Conservation (phyloP, 2,329 filamentous ascomycete species). For the Elsinoe necatrix region DNA sequence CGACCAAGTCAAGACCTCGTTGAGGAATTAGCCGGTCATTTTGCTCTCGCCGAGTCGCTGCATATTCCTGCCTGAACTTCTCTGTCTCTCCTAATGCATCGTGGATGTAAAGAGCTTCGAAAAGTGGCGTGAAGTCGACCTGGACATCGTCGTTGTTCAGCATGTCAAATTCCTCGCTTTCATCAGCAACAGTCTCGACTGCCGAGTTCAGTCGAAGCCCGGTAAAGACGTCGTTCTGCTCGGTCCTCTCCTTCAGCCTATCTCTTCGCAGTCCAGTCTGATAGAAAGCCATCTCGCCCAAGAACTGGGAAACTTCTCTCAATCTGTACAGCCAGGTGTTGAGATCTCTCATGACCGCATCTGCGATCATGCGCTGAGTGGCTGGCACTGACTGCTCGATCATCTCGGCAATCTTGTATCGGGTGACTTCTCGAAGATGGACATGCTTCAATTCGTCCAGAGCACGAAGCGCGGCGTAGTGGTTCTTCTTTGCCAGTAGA, state of each 20-base stretch:
- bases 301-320: constrained; percentile 87
- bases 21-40: constrained; percentile 81
- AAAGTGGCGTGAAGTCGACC: constrained; percentile 88
- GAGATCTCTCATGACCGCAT: constrained; percentile 92
- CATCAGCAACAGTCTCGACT: constrained; percentile 90
- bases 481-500: constrained; percentile 81
- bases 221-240: constrained; percentile 63
- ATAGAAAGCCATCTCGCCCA: constrained; percentile 94
- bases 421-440: constrained; percentile 85
- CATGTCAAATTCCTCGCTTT: constrained; percentile 91
- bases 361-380: constrained; percentile 85
- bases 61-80: constrained; percentile 83
- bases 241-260: constrained; percentile 72
- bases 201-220: constrained; percentile 92
- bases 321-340: constrained; percentile 97
- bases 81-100: constrained; percentile 88
- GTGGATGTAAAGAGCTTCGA: constrained; percentile 93
- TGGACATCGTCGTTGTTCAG: constrained; percentile 91
- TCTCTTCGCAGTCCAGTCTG: constrained; percentile 82
- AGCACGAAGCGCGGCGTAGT: constrained; percentile 88
- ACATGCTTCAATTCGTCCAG: constrained; percentile 95
- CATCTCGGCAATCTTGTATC: constrained; percentile 89
- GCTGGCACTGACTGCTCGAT: constrained; percentile 93
- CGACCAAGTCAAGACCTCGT: constrained; percentile 59
- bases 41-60: constrained; percentile 79